Evolutionary conservation across 176 grass and related monocot species (phyloP).

Genomic region (Oryza australiensis): DNA sequence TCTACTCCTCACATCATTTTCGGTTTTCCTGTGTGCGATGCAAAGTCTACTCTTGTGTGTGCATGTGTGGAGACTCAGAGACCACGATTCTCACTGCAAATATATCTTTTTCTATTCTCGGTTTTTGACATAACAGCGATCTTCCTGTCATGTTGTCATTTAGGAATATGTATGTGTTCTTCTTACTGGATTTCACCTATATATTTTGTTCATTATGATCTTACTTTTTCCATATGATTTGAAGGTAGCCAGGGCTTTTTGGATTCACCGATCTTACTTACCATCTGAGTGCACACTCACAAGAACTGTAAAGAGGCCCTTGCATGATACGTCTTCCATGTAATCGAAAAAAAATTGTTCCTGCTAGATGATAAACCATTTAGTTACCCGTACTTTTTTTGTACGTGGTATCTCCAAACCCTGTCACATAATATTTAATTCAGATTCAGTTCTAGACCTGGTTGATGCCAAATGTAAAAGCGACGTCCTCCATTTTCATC

Average conservation of each 20-base stretch:
- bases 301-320: no score
- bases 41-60: slow-evolving; percentile 11
- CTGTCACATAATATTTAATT: neutral
- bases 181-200: slow-evolving; percentile 13
- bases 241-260: neutral
- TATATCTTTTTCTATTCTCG: slow-evolving; percentile 10
- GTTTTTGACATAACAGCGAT: slow-evolving; percentile 14
- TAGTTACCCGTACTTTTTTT: neutral
- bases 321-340: no score
- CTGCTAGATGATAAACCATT: no score
- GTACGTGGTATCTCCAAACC: neutral
- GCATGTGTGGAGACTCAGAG: slow-evolving; percentile 4
- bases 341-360: no score
- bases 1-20: neutral
- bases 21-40: neutral
- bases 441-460: neutral
- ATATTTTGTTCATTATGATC: neutral
- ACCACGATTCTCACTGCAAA: neutral
- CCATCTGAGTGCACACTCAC: neutral
- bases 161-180: slow-evolving; percentile 1
- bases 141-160: slow-evolving; percentile 21
- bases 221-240: neutral
- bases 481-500: neutral
- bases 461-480: neutral
- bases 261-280: neutral